Evolutionary conservation across 2,329 filamentous ascomycete genomes (phyloP).

Genomic region (Sporothrix variecibatus): DNA sequence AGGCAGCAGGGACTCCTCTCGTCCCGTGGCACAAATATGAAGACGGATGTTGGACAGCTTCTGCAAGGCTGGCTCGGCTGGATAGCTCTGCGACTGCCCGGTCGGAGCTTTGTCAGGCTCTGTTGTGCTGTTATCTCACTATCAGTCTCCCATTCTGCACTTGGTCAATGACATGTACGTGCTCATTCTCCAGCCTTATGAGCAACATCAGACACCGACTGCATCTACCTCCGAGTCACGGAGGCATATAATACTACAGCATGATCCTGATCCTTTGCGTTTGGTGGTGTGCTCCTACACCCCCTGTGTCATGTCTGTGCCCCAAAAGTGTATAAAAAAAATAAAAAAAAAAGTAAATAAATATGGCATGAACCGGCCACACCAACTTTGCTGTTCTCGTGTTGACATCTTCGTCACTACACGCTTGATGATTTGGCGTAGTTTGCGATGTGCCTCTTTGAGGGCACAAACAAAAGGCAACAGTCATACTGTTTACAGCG

Average conservation of each 20-base stretch:
- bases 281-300: background rate
- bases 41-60: background rate
- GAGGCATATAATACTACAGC: background rate
- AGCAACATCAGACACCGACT: background rate
- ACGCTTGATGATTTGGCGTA: background rate
- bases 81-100: background rate
- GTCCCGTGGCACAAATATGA: background rate
- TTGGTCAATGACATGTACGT: background rate
- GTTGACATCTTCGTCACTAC: background rate
- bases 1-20: background rate
- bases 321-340: background rate
- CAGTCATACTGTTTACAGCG: background rate
- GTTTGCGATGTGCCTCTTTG: background rate
- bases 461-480: background rate
- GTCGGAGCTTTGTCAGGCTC: background rate
- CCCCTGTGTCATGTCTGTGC: background rate
- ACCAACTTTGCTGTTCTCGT: background rate
- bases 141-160: background rate
- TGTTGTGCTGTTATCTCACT: background rate
- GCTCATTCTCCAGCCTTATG: conserved; percentile 8
- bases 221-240: background rate
- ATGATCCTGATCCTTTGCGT: background rate
- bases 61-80: conserved; percentile 6
- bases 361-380: background rate
- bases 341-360: background rate